A percentile compares a stretch with the other conserved stretches of the same genome.
Conservation (phyloP, 495 filamentous ascomycete species). For the Penicillium mononematosum region DNA sequence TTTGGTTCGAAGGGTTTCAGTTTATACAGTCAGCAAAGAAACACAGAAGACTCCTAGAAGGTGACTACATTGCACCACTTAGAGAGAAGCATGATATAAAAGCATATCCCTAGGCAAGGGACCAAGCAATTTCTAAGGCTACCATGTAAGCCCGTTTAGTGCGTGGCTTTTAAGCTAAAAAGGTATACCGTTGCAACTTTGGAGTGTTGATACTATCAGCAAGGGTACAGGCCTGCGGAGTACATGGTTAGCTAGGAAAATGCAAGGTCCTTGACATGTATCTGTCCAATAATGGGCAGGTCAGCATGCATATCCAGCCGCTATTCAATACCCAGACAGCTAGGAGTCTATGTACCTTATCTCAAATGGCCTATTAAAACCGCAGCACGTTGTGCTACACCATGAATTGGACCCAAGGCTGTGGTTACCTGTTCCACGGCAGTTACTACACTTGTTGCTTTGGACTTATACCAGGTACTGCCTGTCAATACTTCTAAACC, state of each 20-base stretch:
- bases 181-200: background rate
- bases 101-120: background rate
- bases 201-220: background rate
- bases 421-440: background rate
- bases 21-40: constrained; percentile 16
- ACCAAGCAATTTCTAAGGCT: background rate
- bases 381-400: background rate
- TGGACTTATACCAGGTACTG: background rate
- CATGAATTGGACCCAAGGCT: background rate
- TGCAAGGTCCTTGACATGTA: background rate
- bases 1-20: constrained; percentile 2
- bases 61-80: constrained; percentile 5
- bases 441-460: background rate
- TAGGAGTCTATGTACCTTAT: background rate
- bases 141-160: constrained; percentile 13
- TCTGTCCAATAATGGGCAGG: background rate
- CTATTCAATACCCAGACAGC: background rate
- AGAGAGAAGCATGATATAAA: constrained; percentile 2
- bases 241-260: background rate
- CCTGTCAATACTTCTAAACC: too few species aligned
- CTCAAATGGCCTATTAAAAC: background rate
- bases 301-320: background rate
- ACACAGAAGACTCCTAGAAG: constrained; percentile 2
- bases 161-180: constrained; percentile 14
- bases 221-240: background rate